Conservation (phyloP, 495 filamentous ascomycete species). For the Penicillium tannophilum region DNA sequence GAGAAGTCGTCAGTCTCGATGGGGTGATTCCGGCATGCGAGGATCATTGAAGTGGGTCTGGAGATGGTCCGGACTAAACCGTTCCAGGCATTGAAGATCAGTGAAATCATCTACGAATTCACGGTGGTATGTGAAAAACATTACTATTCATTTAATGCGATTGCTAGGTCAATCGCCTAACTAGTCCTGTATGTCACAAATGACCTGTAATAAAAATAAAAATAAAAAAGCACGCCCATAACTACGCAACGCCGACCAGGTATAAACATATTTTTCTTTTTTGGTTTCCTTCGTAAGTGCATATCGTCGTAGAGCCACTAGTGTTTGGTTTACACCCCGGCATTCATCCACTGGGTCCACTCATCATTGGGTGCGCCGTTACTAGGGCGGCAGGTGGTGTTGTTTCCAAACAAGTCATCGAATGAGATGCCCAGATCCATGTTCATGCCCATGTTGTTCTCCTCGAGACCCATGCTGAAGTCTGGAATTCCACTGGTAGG, state of each 20-base stretch:
- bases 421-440: constrained; percentile 43
- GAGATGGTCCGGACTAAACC: constrained; percentile 18
- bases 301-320: constrained; percentile 25
- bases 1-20: constrained; percentile 1
- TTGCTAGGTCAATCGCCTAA: neutral
- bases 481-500: constrained; percentile 23
- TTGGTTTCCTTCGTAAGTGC: constrained; percentile 25
- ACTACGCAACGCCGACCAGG: constrained; percentile 25
- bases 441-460: constrained; percentile 35
- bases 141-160: constrained; percentile 5
- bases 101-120: neutral
- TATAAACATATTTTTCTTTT: constrained; percentile 27
- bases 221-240: constrained; percentile 7
- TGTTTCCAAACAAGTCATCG: constrained; percentile 48
- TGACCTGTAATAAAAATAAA: neutral
- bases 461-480: constrained; percentile 36
- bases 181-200: constrained; percentile 7
- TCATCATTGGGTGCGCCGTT: constrained; percentile 37
- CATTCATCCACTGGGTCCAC: constrained; percentile 50
- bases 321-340: constrained; percentile 10
- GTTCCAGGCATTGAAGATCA: constrained; percentile 10
- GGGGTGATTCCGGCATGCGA: constrained; percentile 7
- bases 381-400: constrained; percentile 24
- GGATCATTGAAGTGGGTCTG: constrained; percentile 17
- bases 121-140: neutral